Percentiles rank a stretch among this genome's conserved stretches.
Evolutionary conservation across 495 filamentous ascomycete genomes (phyloP).

Genomic region (Xylaria curta): DNA sequence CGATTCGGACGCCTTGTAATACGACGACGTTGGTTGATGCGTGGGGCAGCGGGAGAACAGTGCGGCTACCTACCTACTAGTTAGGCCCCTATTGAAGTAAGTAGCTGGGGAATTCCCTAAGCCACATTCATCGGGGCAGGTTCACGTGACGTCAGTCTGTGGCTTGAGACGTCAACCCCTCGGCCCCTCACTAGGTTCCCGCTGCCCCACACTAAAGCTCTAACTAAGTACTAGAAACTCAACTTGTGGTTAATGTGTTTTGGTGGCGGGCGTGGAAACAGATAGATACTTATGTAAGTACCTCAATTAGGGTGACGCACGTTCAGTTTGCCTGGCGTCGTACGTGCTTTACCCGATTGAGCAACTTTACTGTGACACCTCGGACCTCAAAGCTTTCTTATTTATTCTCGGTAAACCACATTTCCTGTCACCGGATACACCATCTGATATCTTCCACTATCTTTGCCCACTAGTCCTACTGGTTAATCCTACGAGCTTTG

Average conservation of each 20-base stretch:
- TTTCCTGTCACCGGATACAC: neutral
- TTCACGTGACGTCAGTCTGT: slow-evolving; percentile 29
- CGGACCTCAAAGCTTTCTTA: neutral
- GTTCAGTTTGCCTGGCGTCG: slow-evolving; percentile 36
- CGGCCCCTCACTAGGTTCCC: neutral
- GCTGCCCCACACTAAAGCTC: too few relatives aligned
- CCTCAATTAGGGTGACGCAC: slow-evolving; percentile 39
- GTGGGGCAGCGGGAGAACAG: slow-evolving; percentile 16
- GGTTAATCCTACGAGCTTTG: neutral
- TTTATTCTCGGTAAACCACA: neutral
- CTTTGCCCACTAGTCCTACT: neutral
- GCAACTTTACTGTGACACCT: slow-evolving; percentile 7
- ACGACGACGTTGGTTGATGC: slow-evolving; percentile 14
- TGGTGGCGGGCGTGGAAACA: slow-evolving; percentile 25
- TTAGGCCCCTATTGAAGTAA: too few relatives aligned
- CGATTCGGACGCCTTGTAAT: slow-evolving; percentile 14
- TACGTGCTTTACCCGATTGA: slow-evolving; percentile 12
- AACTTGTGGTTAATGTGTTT: neutral
- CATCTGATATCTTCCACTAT: neutral
- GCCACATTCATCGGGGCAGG: neutral
- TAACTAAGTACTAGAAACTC: neutral
- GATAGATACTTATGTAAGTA: slow-evolving; percentile 27
- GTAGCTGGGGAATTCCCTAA: neutral
- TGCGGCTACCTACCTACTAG: too few relatives aligned
- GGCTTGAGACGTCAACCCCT: slow-evolving; percentile 19